Base-by-base conservation (phyloP, 306 rosid species). In the Erythrophleum fordii region DNA sequence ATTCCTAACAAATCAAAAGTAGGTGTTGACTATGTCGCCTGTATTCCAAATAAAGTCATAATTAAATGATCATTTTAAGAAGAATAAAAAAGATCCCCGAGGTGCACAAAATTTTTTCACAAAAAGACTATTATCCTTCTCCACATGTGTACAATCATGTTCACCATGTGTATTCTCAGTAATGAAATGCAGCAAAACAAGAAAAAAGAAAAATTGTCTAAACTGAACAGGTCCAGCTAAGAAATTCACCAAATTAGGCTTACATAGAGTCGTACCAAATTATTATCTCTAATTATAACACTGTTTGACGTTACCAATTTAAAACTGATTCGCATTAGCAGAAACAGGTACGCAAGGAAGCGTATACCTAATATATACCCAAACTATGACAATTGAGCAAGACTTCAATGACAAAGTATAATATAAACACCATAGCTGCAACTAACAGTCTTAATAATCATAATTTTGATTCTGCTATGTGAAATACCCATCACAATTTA, bases 1-100 rank as follows among this genome's bases (percentile, higher is more conserved):
- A 69, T 28, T 42, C 87, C 89, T 81, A 77, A 78, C 35, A 71
- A 42, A 77, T 61, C 35, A 65, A 66, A 60, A 35, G 82, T 59
- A 34, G 77, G 79, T 72, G 80, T 70, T 67, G 75, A 58, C 35
- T 72, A 60, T 46, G 28, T 75, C 58, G 56, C 76, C 76, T 52
- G 75, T 20, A 69, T 71, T 80, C 78, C 69, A 77, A 77, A 82
- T 46, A 42, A 69, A 73, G 72, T 75, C 55, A 66, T 34, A 66
- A 73, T 82, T 69, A 60, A 70, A 73, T 28, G 69, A 68, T 39
- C 70, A 77, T 11, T 58, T 37, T 23, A 69, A 56, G 61, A 64
- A 46, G 76, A 20, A 16, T 55, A 66, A 80, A 69, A 14, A 23
- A 14, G 4, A 44, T 37, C 34, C 16, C 26, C n/a, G 69, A 48